Evolutionary conservation across 805 yeast species (phyloP).

Genomic region (Trichomonascus vanleenenianus): DNA sequence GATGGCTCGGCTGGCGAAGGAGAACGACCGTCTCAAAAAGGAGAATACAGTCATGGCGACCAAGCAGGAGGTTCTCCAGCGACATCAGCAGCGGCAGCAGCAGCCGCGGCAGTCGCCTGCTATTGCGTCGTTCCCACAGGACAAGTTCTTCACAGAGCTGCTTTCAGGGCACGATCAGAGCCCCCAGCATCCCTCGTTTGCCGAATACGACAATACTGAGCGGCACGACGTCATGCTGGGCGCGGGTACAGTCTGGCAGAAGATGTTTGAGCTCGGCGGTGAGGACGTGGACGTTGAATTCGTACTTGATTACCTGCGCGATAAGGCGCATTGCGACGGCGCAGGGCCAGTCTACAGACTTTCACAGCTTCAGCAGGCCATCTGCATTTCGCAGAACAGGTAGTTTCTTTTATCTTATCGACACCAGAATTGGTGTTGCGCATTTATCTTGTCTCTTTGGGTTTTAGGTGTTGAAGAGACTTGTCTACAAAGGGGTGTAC

Average conservation of each 20-base stretch:
- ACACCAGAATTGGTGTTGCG: no score
- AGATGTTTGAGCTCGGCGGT: slow-evolving; percentile 37
- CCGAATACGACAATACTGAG: slow-evolving; percentile 17
- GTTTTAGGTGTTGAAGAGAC: no score
- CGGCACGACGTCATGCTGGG: slow-evolving; percentile 49
- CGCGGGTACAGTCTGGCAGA: slow-evolving; percentile 79
- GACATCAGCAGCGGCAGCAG: slow-evolving; percentile 2
- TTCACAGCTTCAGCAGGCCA: slow-evolving; percentile 16
- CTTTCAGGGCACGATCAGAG: slow-evolving; percentile 15
- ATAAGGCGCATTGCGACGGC: slow-evolving; percentile 72
- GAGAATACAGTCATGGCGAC: slow-evolving; percentile 50
- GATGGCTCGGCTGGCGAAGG: slow-evolving; percentile 37
- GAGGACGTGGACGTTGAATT: slow-evolving; percentile 43
- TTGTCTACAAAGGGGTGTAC: no score
- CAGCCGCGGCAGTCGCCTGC: slow-evolving; percentile 1
- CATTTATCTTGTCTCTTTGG: no score
- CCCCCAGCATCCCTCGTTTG: slow-evolving; percentile 2
- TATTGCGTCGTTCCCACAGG: slow-evolving; percentile 15
- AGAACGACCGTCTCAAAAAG: slow-evolving; percentile 44
- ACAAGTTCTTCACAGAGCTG: slow-evolving; percentile 13
- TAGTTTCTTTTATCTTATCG: no score
- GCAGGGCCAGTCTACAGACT: slow-evolving; percentile 40
- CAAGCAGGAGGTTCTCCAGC: slow-evolving; percentile 49
- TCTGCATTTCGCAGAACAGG: slow-evolving; percentile 9
- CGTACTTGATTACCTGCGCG: slow-evolving; percentile 53